Evolutionary conservation across 2,329 filamentous ascomycete genomes (phyloP).

Genomic region (Sporothrix globosa): DNA sequence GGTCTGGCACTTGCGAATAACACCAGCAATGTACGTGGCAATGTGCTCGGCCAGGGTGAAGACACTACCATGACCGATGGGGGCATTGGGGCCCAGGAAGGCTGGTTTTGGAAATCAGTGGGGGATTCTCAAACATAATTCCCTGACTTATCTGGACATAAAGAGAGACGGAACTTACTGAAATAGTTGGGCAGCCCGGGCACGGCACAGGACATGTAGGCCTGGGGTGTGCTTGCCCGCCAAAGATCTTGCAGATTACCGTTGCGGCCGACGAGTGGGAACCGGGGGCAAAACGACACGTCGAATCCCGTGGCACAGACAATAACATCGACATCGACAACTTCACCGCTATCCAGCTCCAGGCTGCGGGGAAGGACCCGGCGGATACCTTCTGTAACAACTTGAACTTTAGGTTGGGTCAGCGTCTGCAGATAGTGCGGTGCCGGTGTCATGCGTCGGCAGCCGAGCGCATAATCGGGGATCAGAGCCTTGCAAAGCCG

Average conservation of each 20-base stretch:
- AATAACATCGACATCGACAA: constrained; percentile 58
- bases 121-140: too few relatives aligned
- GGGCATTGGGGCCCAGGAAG: constrained; percentile 57
- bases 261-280: constrained; percentile 53
- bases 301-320: constrained; percentile 63
- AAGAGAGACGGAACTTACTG: constrained; percentile 44
- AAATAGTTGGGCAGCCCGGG: constrained; percentile 60
- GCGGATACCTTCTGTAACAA: constrained; percentile 52
- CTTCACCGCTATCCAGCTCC: constrained; percentile 51
- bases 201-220: constrained; percentile 60
- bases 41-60: constrained; percentile 58
- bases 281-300: constrained; percentile 56
- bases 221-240: constrained; percentile 49
- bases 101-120: constrained; percentile 40
- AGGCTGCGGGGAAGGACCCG: constrained; percentile 54
- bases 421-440: constrained; percentile 55
- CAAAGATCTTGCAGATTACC: constrained; percentile 57
- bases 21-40: constrained; percentile 54
- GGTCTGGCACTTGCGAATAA: constrained; percentile 55
- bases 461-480: constrained; percentile 54
- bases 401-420: constrained; percentile 52
- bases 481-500: constrained; percentile 56
- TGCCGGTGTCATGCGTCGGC: constrained; percentile 55
- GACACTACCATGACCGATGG: constrained; percentile 55
- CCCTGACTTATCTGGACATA: too few relatives aligned